phyloP scores from a whole-genome alignment of 805 yeast genomes.

The Myxozyma neglecta region DNA sequence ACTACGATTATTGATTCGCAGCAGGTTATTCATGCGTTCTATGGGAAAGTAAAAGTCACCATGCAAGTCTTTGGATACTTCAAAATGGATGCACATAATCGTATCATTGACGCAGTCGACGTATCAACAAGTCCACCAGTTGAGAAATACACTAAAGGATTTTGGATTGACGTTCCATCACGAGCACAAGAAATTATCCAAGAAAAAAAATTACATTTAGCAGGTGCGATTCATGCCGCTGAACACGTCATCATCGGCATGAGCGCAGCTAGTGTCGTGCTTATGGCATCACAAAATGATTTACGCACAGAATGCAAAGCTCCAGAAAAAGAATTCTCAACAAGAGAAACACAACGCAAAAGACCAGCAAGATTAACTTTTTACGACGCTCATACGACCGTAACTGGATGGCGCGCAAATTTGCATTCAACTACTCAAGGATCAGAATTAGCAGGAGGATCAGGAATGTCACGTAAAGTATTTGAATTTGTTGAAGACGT shows the following conservation, averaged over 20 bases:
- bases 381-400: constrained; percentile 81
- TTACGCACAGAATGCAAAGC: constrained; percentile 94
- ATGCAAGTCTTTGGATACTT: constrained; percentile 88
- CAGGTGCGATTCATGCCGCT: constrained; percentile 96
- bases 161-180: constrained; percentile 86
- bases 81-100: constrained; percentile 71
- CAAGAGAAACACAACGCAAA: constrained; percentile 63
- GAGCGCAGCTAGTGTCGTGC: constrained; percentile 68
- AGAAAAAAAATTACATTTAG: constrained; percentile 60
- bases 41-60: constrained; percentile 71
- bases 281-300: constrained; percentile 56
- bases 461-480: constrained; percentile 73
- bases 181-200: constrained; percentile 60
- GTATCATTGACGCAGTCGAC: constrained; percentile 90
- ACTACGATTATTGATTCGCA: background rate
- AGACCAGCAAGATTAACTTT: constrained; percentile 88
- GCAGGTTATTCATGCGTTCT: constrained; percentile 48
- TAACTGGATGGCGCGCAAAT: constrained; percentile 52
- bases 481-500: constrained; percentile 75
- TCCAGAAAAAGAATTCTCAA: constrained; percentile 92
- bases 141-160: constrained; percentile 65
- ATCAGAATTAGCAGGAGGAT: constrained; percentile 20
- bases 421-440: background rate
- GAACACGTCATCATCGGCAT: constrained; percentile 85
- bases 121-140: constrained; percentile 82